Evolutionary conservation across 1,284 basidiomycete genomes (phyloP).

Genomic region (Papiliotrema laurentii): DNA sequence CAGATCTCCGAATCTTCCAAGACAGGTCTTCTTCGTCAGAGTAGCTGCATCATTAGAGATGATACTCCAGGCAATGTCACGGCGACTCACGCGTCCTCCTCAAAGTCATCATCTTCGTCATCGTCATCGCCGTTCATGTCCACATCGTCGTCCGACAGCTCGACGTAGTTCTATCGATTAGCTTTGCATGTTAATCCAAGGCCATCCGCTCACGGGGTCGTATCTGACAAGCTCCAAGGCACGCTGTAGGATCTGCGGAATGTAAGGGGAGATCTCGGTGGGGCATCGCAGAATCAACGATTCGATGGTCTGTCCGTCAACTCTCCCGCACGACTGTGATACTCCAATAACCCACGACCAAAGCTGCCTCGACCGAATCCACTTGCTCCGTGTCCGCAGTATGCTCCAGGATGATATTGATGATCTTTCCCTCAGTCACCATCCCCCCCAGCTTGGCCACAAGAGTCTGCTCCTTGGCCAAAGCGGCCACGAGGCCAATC

Average conservation of each 20-base stretch:
- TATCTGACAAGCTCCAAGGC: conserved; percentile 79
- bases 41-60: conserved; percentile 58
- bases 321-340: background rate
- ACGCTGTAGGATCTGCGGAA: conserved; percentile 63
- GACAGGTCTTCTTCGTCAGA: conserved; percentile 99
- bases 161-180: conserved; percentile 67
- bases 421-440: conserved; percentile 26
- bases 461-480: conserved; percentile 33
- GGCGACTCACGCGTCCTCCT: conserved; percentile 67
- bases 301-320: conserved; percentile 67
- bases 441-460: conserved; percentile 7
- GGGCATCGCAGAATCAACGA: conserved; percentile 77
- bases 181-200: background rate
- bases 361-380: conserved; percentile 41
- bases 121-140: conserved; percentile 43
- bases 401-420: conserved; percentile 26
- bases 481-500: conserved; percentile 28
- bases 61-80: conserved; percentile 48
- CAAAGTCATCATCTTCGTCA: conserved; percentile 53
- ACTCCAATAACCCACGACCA: conserved; percentile 19
- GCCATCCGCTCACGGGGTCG: conserved; percentile 68
- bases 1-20: conserved; percentile 91
- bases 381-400: conserved; percentile 29
- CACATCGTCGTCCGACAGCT: conserved; percentile 53
- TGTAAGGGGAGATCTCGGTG: conserved; percentile 68